A percentile compares a stretch with the other conserved stretches of the same genome.
These are phyloP conservation scores for Tolypocladium pustulatum DNA, from an alignment of 2,329 filamentous ascomycete species.

Conservation along the genomic window DNA sequence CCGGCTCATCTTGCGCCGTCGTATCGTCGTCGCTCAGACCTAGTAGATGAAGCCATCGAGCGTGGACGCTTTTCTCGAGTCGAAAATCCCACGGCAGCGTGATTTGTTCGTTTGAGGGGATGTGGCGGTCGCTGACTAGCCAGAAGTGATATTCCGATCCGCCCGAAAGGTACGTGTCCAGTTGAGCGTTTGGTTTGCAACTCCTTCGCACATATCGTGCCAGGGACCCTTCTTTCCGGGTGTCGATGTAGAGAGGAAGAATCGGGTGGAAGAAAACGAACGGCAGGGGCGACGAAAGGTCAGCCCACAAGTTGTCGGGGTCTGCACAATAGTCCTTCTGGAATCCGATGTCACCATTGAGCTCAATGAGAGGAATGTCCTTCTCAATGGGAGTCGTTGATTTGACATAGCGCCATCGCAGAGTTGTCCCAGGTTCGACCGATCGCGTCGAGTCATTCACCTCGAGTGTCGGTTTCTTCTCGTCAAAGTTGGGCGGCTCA, in stretches of 20 bases:
- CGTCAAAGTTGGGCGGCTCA: slow-evolving; percentile 31
- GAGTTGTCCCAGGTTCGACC: slow-evolving; percentile 22
- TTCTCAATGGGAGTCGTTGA: slow-evolving; percentile 42
- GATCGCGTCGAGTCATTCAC: slow-evolving; percentile 37
- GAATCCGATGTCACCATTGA: slow-evolving; percentile 68
- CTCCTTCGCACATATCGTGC: slow-evolving; percentile 87
- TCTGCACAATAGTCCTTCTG: slow-evolving; percentile 63
- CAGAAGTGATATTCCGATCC: slow-evolving; percentile 82
- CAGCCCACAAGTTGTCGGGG: slow-evolving; percentile 55
- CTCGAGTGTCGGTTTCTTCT: slow-evolving; percentile 30
- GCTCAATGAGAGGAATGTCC: slow-evolving; percentile 51
- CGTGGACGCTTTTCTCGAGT: slow-evolving; percentile 42
- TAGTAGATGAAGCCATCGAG: slow-evolving; percentile 46
- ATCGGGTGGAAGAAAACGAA: slow-evolving; percentile 83
- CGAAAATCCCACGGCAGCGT: slow-evolving; percentile 60
- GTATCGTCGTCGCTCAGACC: slow-evolving; percentile 52
- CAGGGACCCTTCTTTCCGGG: slow-evolving; percentile 72
- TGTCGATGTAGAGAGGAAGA: slow-evolving; percentile 88
- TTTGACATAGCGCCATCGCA: slow-evolving; percentile 61
- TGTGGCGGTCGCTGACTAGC: slow-evolving; percentile 72
- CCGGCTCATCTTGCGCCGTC: slow-evolving; percentile 36
- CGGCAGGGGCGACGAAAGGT: slow-evolving; percentile 53
- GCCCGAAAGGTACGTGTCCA: slow-evolving; percentile 77
- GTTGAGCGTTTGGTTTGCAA: slow-evolving; percentile 77
- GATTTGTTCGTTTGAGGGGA: slow-evolving; percentile 53